A percentile compares a stretch with the other conserved stretches of the same genome.
phyloP scores from a whole-genome alignment of 176 grass and related monocot species.

The Microstegium vimineum region DNA sequence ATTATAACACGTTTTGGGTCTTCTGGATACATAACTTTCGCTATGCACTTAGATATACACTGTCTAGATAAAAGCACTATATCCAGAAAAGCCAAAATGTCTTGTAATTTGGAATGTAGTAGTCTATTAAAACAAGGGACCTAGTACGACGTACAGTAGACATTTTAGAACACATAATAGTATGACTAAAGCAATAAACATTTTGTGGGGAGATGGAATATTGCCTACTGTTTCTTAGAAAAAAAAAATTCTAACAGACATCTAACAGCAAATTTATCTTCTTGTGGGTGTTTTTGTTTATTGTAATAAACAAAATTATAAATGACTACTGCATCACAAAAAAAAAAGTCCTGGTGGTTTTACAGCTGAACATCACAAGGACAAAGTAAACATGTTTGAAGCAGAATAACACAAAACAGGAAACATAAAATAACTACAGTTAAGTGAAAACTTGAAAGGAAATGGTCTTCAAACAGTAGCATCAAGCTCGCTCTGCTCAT shows the following conservation, averaged over 20 bases:
- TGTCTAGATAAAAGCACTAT: no score
- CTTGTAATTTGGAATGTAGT: no score
- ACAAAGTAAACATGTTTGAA: not conserved
- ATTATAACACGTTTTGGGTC: not conserved
- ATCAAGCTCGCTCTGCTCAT: not conserved
- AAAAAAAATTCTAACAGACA: not conserved
- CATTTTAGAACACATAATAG: not conserved
- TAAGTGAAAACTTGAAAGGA: not conserved
- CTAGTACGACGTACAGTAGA: no score
- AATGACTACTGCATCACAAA: constrained; percentile 6
- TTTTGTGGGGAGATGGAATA: not conserved
- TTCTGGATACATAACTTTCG: not conserved
- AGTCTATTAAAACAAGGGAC: no score
- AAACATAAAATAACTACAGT: constrained; percentile 18
- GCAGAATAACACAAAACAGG: not conserved
- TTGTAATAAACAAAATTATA: not conserved
- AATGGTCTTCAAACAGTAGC: not conserved
- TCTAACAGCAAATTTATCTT: not conserved
- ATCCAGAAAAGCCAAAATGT: no score
- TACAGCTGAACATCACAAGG: constrained; percentile 15
- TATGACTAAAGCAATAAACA: not conserved
- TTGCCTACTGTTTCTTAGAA: not conserved
- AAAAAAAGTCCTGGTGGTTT: not conserved
- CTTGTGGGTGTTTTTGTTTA: not conserved
- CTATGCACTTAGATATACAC: no score